Evolutionary conservation across 2,329 filamentous ascomycete species (phyloP).

Genomic region (Mycogone perniciosa): DNA sequence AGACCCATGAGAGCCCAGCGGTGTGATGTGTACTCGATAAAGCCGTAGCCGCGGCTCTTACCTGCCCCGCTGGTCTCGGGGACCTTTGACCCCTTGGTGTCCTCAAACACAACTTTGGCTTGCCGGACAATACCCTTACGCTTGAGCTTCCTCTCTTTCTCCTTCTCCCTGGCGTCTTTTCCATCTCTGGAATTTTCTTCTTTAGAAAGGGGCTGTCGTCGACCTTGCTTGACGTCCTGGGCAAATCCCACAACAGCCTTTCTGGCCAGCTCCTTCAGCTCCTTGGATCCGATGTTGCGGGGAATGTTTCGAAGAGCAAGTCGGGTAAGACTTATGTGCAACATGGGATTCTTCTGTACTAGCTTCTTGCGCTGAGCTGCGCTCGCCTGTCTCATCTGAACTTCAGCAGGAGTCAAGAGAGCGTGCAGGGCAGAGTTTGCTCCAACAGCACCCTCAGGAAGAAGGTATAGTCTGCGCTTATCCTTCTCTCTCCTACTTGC

Average conservation of each 20-base stretch:
- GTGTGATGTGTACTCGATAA: slow-evolving; percentile 93
- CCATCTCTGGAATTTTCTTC: slow-evolving; percentile 80
- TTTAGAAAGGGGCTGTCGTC: slow-evolving; percentile 72
- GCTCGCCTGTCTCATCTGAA: slow-evolving; percentile 83
- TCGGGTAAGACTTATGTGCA: slow-evolving; percentile 84
- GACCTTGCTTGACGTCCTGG: slow-evolving; percentile 74
- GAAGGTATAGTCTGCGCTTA: slow-evolving; percentile 81
- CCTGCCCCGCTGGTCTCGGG: slow-evolving; percentile 70
- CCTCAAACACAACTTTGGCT: slow-evolving; percentile 92
- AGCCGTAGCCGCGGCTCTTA: slow-evolving; percentile 87
- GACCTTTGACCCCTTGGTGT: slow-evolving; percentile 76
- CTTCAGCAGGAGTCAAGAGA: slow-evolving; percentile 68
- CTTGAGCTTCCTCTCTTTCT: slow-evolving; percentile 71
- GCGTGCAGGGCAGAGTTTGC: slow-evolving; percentile 71
- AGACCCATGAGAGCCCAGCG: slow-evolving; percentile 92
- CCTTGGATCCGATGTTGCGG: slow-evolving; percentile 73
- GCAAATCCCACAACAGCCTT: slow-evolving; percentile 94
- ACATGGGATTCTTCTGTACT: slow-evolving; percentile 81
- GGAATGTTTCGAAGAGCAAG: slow-evolving; percentile 90
- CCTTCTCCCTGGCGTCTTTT: slow-evolving; percentile 72
- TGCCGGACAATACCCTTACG: slow-evolving; percentile 85
- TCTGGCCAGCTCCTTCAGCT: slow-evolving; percentile 83
- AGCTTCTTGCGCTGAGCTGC: slow-evolving; percentile 81
- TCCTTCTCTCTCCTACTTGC: slow-evolving; percentile 65
- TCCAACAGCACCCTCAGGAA: slow-evolving; percentile 78